Conservation (phyloP, 2,329 filamentous ascomycete genomes). For the Scopulariopsis brevicaulis region DNA sequence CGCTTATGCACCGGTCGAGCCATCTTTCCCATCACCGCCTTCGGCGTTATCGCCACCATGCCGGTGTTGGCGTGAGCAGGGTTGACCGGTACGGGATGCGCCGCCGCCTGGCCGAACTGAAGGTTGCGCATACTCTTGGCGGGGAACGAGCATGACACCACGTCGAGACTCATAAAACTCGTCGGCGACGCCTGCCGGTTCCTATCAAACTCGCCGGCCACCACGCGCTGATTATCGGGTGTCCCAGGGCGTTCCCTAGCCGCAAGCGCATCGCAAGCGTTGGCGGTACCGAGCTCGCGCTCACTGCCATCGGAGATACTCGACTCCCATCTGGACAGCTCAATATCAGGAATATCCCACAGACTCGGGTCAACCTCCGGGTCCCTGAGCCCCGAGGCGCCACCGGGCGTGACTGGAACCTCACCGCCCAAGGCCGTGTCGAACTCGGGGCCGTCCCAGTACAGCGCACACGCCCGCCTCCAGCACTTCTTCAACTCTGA, state of each 20-base stretch:
- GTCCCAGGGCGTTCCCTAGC: constrained; percentile 27
- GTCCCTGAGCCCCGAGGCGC: constrained; percentile 51
- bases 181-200: constrained; percentile 28
- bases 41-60: constrained; percentile 46
- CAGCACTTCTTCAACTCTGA: constrained; percentile 95
- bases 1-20: constrained; percentile 61
- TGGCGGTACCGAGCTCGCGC: not conserved
- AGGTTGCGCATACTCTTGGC: constrained; percentile 32
- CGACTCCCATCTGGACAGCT: constrained; percentile 30
- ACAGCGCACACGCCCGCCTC: constrained; percentile 79
- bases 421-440: constrained; percentile 49
- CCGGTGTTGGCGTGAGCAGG: constrained; percentile 33
- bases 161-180: constrained; percentile 48
- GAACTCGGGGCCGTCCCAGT: constrained; percentile 71
- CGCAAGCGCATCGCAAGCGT: constrained; percentile 13
- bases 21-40: constrained; percentile 45
- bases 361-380: constrained; percentile 41
- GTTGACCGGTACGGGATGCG: constrained; percentile 44
- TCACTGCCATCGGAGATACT: constrained; percentile 13
- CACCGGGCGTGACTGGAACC: constrained; percentile 63
- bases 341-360: constrained; percentile 34
- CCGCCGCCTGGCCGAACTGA: constrained; percentile 28
- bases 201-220: constrained; percentile 16
- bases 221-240: constrained; percentile 24
- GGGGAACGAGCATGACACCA: constrained; percentile 53